Evolutionary conservation across 1,139 yeast species (phyloP).

Genomic region (Yamadazyma diospyri): DNA sequence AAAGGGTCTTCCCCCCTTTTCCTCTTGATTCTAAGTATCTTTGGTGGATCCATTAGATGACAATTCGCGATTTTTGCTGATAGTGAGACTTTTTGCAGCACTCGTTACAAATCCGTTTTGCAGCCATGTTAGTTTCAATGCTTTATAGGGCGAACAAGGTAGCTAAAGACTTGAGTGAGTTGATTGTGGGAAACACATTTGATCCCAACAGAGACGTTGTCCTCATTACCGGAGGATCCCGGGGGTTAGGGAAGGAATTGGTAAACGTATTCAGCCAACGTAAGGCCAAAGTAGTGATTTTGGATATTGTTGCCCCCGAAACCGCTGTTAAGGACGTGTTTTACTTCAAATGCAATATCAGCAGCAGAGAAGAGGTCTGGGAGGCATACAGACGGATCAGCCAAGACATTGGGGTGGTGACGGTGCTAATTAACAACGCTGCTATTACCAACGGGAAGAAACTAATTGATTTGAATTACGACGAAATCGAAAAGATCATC

Average conservation of each 20-base stretch:
- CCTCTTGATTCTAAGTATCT: conserved; percentile 75
- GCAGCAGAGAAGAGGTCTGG: conserved; percentile 43
- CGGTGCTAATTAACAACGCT: conserved; percentile 78
- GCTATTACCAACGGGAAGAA: conserved; percentile 64
- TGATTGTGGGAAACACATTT: conserved; percentile 47
- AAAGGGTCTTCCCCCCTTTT: conserved; percentile 84
- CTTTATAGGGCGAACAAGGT: conserved; percentile 23
- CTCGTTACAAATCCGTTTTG: not conserved
- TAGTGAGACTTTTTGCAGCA: conserved; percentile 1
- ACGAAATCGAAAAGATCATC: conserved; percentile 59
- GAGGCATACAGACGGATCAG: conserved; percentile 34
- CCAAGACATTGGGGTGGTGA: conserved; percentile 53
- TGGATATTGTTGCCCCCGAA: conserved; percentile 56
- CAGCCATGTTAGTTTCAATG: conserved; percentile 9
- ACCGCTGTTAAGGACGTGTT: conserved; percentile 34
- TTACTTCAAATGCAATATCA: conserved; percentile 69
- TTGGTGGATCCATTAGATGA: conserved; percentile 41
- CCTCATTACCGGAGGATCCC: conserved; percentile 78
- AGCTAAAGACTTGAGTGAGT: conserved; percentile 28
- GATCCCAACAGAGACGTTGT: conserved; percentile 55
- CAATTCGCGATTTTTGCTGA: not conserved
- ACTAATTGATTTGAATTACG: conserved; percentile 48
- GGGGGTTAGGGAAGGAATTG: conserved; percentile 74
- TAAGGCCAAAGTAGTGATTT: conserved; percentile 48
- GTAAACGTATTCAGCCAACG: conserved; percentile 41